Percentiles rank a stretch among this genome's conserved stretches.
Evolutionary conservation across 139 green algal species (phyloP).

Genomic region (Tetradesmus lagerheimii): DNA sequence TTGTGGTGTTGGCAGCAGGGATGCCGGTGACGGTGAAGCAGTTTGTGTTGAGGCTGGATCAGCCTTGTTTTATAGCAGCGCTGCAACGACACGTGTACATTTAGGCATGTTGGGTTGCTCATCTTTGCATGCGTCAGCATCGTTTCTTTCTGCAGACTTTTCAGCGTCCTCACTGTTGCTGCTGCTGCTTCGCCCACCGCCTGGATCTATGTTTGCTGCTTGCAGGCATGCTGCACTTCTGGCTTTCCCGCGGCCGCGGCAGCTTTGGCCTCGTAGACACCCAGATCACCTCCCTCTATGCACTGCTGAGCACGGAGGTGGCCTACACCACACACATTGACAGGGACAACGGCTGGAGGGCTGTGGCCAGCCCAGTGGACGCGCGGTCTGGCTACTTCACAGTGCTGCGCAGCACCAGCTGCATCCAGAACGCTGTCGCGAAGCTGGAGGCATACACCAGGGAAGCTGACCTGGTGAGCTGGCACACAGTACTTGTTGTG

Average conservation of each 20-base stretch:
- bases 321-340: slow-evolving; percentile 49
- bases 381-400: slow-evolving; percentile 62
- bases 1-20: too few species aligned
- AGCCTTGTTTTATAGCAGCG: too few species aligned
- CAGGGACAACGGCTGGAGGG: slow-evolving; percentile 58
- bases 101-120: too few species aligned
- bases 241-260: slow-evolving; percentile 76
- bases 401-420: slow-evolving; percentile 75
- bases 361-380: slow-evolving; percentile 67
- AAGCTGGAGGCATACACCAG: slow-evolving; percentile 66
- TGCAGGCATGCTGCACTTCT: slow-evolving; percentile 72
- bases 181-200: neutral
- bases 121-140: too few species aligned
- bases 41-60: neutral
- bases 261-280: slow-evolving; percentile 68
- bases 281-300: slow-evolving; percentile 73
- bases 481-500: neutral
- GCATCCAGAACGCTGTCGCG: slow-evolving; percentile 70
- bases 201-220: neutral
- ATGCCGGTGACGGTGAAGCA: neutral
- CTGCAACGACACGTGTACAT: too few species aligned
- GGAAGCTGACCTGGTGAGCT: slow-evolving; percentile 63
- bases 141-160: too few species aligned
- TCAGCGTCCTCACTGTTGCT: neutral
- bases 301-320: slow-evolving; percentile 60